Conservation (phyloP, 176 grass and related monocot genomes). For the Alloteropsis semialata region DNA sequence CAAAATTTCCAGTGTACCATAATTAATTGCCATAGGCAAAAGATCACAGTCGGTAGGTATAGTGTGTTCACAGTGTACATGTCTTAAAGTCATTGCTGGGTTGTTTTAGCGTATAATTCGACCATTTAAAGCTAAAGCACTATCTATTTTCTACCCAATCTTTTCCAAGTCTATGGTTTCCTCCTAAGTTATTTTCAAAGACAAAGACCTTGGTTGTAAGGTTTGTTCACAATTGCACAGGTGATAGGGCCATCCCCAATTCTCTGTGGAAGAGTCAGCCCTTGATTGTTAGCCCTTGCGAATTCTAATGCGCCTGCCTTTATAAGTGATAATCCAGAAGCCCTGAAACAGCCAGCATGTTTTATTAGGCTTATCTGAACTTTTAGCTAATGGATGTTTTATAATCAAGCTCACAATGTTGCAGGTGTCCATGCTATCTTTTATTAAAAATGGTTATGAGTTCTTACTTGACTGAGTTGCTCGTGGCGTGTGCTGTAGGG, state of each 20-base stretch:
- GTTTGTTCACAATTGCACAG: background rate
- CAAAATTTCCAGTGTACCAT: conserved; percentile 3
- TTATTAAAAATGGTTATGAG: background rate
- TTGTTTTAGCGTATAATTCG: background rate
- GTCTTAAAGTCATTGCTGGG: background rate
- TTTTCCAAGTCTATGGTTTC: background rate
- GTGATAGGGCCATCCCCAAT: background rate
- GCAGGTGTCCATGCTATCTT: background rate
- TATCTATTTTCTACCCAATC: background rate
- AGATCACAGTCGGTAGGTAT: background rate
- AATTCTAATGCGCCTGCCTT: background rate
- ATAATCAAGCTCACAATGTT: background rate
- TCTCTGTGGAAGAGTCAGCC: background rate
- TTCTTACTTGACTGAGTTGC: background rate
- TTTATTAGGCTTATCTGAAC: background rate
- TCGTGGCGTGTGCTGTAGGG: conserved; percentile 30
- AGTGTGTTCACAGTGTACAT: conserved; percentile 4
- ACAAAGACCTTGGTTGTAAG: background rate
- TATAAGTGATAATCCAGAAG: background rate
- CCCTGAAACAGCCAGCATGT: background rate
- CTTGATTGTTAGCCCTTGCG: background rate
- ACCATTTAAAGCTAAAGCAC: background rate
- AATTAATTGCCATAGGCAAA: background rate
- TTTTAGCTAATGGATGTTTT: background rate
- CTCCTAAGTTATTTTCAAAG: background rate